phyloP scores from a whole-genome alignment of 192 early-diverging fungal genomes.

The Coemansia javaensis region DNA sequence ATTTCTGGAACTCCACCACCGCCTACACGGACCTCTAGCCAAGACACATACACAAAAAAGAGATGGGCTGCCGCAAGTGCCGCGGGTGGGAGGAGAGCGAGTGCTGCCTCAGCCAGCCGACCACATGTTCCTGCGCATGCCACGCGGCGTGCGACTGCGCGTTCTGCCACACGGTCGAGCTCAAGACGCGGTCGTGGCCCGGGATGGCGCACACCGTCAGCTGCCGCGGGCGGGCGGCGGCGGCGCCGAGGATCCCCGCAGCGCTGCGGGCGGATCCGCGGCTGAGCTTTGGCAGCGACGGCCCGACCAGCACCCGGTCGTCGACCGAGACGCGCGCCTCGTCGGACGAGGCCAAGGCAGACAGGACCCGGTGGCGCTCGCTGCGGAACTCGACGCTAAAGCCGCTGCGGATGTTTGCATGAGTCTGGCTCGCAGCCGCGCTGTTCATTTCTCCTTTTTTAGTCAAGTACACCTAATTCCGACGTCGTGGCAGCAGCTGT shows the following conservation, averaged over 20 bases:
- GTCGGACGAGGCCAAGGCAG: slow-evolving; percentile 4
- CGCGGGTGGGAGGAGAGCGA: slow-evolving; percentile 45
- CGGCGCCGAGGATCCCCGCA: slow-evolving; percentile 2
- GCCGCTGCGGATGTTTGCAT: slow-evolving; percentile 20
- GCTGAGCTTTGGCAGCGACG: background rate
- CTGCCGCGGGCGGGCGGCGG: background rate
- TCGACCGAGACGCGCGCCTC: background rate
- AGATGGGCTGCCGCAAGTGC: slow-evolving; percentile 42
- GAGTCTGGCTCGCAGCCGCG: background rate
- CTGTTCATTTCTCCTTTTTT: background rate
- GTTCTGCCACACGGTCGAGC: slow-evolving; percentile 20
- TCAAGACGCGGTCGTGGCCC: slow-evolving; percentile 8
- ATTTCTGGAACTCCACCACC: no score
- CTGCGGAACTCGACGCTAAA: slow-evolving; percentile 12
- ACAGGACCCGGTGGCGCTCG: slow-evolving; percentile 9
- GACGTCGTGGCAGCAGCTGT: background rate
- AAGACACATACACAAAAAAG: background rate
- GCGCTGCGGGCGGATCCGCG: slow-evolving; percentile 6
- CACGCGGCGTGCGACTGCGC: slow-evolving; percentile 35
- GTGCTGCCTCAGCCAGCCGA: slow-evolving; percentile 35
- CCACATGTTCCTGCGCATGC: slow-evolving; percentile 18
- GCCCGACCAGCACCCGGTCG: background rate
- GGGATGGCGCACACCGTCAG: background rate
- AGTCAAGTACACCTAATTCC: background rate
- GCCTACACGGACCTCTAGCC: no score